Percentiles rank a stretch among this genome's conserved stretches.
Conservation (phyloP, 1,284 basidiomycete species). For the Leccinum angustisporum region DNA sequence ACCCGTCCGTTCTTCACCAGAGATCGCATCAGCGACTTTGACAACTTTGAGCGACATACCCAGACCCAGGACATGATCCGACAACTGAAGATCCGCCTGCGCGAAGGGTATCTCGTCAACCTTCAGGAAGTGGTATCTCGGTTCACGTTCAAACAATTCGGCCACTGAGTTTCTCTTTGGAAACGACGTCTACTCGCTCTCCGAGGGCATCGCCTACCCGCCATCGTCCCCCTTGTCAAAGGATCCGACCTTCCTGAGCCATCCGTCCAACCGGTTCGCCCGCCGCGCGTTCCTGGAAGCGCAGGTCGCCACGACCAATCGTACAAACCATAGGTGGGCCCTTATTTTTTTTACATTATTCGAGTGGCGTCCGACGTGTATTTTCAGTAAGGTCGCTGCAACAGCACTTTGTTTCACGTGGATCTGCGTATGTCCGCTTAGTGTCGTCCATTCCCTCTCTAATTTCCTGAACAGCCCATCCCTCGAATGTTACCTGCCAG, state of each 20-base stretch:
- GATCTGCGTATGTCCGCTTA: too few species aligned
- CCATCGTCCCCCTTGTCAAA: constrained; percentile 20
- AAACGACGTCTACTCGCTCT: constrained; percentile 38
- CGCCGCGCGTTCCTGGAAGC: constrained; percentile 25
- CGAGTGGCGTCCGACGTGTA: too few species aligned
- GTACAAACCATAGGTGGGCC: constrained; percentile 16
- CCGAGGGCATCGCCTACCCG: constrained; percentile 38
- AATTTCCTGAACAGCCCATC: too few species aligned
- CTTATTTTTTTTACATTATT: too few species aligned
- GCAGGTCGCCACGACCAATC: constrained; percentile 13
- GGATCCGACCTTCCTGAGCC: constrained; percentile 13
- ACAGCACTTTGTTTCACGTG: too few species aligned
- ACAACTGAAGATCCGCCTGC: constrained; percentile 41
- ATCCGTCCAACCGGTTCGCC: constrained; percentile 29
- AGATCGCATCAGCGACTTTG: constrained; percentile 55
- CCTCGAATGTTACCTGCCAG: too few species aligned
- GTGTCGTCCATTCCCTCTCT: too few species aligned
- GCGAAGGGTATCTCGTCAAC: constrained; percentile 40
- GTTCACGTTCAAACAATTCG: constrained; percentile 44
- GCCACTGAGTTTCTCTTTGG: constrained; percentile 54
- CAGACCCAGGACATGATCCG: constrained; percentile 40
- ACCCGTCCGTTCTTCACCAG: constrained; percentile 57
- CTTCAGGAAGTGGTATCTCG: constrained; percentile 49
- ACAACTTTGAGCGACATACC: constrained; percentile 53
- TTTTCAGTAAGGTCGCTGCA: too few species aligned